A percentile compares a stretch with the other conserved stretches of the same genome.
phyloP scores from a whole-genome alignment of 2,329 filamentous ascomycete species.

The Monosporascus sp. region DNA sequence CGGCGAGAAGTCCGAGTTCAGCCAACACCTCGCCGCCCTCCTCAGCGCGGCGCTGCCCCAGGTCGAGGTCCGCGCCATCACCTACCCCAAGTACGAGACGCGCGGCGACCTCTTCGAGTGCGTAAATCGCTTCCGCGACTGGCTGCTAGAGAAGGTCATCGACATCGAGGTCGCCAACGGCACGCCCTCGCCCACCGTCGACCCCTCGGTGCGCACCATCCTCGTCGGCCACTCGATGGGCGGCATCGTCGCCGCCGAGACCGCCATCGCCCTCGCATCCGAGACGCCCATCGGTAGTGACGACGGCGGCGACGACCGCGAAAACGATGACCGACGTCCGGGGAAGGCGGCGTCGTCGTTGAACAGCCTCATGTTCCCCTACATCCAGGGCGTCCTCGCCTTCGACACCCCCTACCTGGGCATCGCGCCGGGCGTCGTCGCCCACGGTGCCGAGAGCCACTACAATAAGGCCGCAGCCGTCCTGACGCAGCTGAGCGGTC shows the following conservation, averaged over 20 bases:
- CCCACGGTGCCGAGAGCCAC: conserved; percentile 80
- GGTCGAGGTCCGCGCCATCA: conserved; percentile 59
- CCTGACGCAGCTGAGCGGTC: conserved; percentile 58
- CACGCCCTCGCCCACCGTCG: conserved; percentile 26
- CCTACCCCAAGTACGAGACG: conserved; percentile 83
- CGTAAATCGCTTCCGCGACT: conserved; percentile 69
- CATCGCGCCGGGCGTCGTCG: conserved; percentile 76
- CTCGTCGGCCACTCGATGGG: conserved; percentile 49
- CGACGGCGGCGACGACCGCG: conserved; percentile 18
- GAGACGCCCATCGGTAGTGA: conserved; percentile 45
- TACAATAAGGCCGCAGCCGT: conserved; percentile 70
- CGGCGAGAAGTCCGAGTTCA: conserved; percentile 59
- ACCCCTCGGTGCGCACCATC: conserved; percentile 26
- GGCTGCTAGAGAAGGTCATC: conserved; percentile 88
- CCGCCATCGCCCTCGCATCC: conserved; percentile 65
- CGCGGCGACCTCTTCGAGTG: conserved; percentile 67
- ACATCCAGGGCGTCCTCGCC: conserved; percentile 81
- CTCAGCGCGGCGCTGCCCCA: conserved; percentile 63
- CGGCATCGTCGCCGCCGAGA: conserved; percentile 90
- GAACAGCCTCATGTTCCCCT: conserved; percentile 81
- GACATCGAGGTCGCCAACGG: conserved; percentile 82
- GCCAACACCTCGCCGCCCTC: conserved; percentile 62
- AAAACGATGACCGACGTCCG: conserved; percentile 27
- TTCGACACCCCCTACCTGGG: conserved; percentile 93
- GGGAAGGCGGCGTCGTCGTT: conserved; percentile 22